Evolutionary conservation across 2,329 filamentous ascomycete genomes (phyloP), one percentile per base, ranked within the genome.

Genomic region (Phyllosticta citribraziliensis): DNA sequence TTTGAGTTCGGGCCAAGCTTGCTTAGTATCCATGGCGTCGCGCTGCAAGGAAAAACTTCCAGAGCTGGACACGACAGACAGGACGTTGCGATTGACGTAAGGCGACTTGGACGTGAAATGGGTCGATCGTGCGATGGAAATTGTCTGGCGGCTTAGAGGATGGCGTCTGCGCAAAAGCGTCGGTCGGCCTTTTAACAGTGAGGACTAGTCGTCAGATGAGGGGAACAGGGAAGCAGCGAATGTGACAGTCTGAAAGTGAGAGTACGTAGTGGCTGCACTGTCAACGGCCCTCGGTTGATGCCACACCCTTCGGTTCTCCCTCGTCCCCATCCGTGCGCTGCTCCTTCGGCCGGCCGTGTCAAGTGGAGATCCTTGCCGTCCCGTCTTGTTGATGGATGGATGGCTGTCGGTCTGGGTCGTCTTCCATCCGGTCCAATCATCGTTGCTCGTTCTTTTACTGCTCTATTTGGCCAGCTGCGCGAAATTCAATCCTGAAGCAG

Each of bases 1-100:
- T 60, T 73, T 67, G 61, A 75, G 72, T 55, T 70, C 60, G 11
- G 71, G 70, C 40, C 40, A 8, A 74, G 64, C 19, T 66, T 47
- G 40, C 40, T 47, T 47, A 2, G 17, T n/a, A 47, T 47, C 40
- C 40, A 47, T 47, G 40, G 40, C 17, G 40, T n/a, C 14, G 40
- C 40, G 40, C 17, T 17, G 40, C 17, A n/a, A 47, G n/a, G 14
- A 47, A n/a, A 47, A n/a, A 12, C n/a, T n/a, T 47, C n/a, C 4
- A n/a, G 27, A 6, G 5, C 2, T 30, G 27, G 27, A 8, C 27
- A 47, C 33, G 12, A 40, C 40, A n/a, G 17, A 47, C 27, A 30
- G 27, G 27, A 30, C 27, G 14, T 47, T 17, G 40, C 17, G 8
- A n/a, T 47, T 47, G 40, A 47, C 40, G 40, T 47, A 17, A 6